Base-by-base conservation (phyloP, 2,329 filamentous ascomycete species). In the Monilinia laxa region DNA sequence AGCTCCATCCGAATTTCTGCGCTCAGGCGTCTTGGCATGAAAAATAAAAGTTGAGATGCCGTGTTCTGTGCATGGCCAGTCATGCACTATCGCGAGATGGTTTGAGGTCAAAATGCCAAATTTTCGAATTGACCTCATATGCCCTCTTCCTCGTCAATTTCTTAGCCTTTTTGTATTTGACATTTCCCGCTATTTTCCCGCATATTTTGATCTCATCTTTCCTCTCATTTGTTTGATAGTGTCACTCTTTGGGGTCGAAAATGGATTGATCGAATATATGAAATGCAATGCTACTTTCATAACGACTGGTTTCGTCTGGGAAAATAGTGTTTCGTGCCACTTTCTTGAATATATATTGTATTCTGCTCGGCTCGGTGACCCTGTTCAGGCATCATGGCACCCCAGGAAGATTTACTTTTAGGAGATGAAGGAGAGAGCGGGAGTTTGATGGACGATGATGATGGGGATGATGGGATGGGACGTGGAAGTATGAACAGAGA, bases 1-100 rank as follows among this genome's bases (percentile, higher is more conserved):
- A 23, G 4, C 7, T 49, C 35, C 42, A 38, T 60, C 42, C 28
- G 20, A 58, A 49, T 10, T 49, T 35, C 11, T 49, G 7, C 57
- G 57, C 57, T 60, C 57, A 60, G 57, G 28, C 49, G 49, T 35
- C 42, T 60, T 60, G 42, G 57, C 57, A 60, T 35, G 57, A 23
- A 49, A 49, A 18, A 49, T 35, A 35, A 28, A 49, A 18, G 28
- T 49, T 47, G 20, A 49, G 42, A 49, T 49, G 57, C 42, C 28
- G 35, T 42, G 49, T 49, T 18, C 49, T 35, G 12, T 60, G 42
- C 25, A 40, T 60, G 20, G 42, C 12, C 42, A 35, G 57, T 60
- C 42, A 5, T 60, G 28, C 47, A 49, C 35, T 49, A 28, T 60
- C 42, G 57, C 42, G 57, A 20, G 28, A 35, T 23, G 42, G 57